These are phyloP conservation scores for Pseudogymnoascus pannorum DNA, from an alignment of 2,329 filamentous ascomycete genomes.

Conservation along the genomic window DNA sequence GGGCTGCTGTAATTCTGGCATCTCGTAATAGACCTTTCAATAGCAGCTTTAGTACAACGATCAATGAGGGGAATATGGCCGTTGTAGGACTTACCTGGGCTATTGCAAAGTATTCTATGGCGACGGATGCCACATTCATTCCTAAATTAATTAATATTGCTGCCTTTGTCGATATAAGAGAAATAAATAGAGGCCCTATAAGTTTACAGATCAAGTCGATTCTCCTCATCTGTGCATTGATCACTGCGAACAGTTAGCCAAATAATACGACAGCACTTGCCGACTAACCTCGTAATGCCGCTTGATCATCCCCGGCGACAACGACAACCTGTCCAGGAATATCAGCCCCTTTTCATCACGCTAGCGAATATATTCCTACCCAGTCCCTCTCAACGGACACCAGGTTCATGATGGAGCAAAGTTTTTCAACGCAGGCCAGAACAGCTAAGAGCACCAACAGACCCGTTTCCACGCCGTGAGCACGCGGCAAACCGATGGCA, in stretches of 20 bases:
- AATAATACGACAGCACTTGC: not conserved
- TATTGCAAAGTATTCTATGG: constrained; percentile 22
- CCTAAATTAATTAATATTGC: constrained; percentile 43
- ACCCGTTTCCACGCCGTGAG: constrained; percentile 11
- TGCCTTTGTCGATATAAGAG: constrained; percentile 40
- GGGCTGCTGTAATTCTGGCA: constrained; percentile 15
- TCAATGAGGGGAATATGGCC: not conserved
- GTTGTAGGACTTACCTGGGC: constrained; percentile 5
- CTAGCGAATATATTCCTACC: constrained; percentile 25
- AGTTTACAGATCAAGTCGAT: constrained; percentile 55
- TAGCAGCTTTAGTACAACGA: not conserved
- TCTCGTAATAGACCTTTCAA: constrained; percentile 22
- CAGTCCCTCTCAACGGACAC: constrained; percentile 67
- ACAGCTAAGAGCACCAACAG: constrained; percentile 35
- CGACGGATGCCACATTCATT: constrained; percentile 42
- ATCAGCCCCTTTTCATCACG: not conserved
- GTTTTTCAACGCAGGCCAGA: constrained; percentile 62
- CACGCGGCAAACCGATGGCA: constrained; percentile 12
- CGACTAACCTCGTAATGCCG: constrained; percentile 15
- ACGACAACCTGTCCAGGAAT: constrained; percentile 37
- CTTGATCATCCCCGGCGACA: constrained; percentile 36
- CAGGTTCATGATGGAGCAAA: constrained; percentile 56
- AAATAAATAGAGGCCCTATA: constrained; percentile 43
- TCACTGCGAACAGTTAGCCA: constrained; percentile 21
- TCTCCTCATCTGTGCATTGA: constrained; percentile 53